Evolutionary conservation across 2,329 filamentous ascomycete species (phyloP), one percentile per base, ranked within the genome.

Genomic region (Hypoxylon sp.): DNA sequence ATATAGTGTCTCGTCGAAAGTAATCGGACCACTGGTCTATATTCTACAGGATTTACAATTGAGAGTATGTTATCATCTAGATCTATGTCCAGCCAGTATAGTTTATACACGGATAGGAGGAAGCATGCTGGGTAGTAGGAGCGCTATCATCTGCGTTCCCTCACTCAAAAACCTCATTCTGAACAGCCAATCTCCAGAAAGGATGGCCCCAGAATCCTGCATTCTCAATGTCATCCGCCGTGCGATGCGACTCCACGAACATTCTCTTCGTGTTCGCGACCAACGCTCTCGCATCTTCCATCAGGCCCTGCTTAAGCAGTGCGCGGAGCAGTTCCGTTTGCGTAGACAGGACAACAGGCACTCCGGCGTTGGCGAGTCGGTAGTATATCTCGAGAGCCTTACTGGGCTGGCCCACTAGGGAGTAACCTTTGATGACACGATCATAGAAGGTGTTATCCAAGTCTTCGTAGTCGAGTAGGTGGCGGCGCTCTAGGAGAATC

Each of bases 401-500:
- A 35, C 77, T 77, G 0, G 84, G 79, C 64, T 90, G 84, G 50
- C 86, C 86, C 9, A 81, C 79, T 11, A 79, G 71, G 6, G 90
- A 87, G 76, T 91, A 93, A 1, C 90, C 91, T 75, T 89, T 87
- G 70, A 94, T 86, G 67, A 79, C 63, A 52, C 78, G 75, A 61
- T 78, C 70, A 69, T 79, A 76, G 68, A 86, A 80, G 24, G 87
- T 80, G 65, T 84, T 82, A 75, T 92, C 87, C 22, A 83, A 80
- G 19, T 77, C 72, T 52, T 76, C 68, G 54, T 64, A 65, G 73
- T 74, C 22, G 76, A 75, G 17, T 2, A 77, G 69, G 26, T 79
- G 75, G 48, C 86, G 83, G 3, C 79, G 76, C n/a, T 82, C 78
- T 71, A 93, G 87, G 3, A 94, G 81, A 0, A 78, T 77, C 39